Evolutionary conservation across 805 yeast genomes (phyloP), one percentile per base, ranked within the genome.

Genomic region (Tetrapisispora namnaoensis): DNA sequence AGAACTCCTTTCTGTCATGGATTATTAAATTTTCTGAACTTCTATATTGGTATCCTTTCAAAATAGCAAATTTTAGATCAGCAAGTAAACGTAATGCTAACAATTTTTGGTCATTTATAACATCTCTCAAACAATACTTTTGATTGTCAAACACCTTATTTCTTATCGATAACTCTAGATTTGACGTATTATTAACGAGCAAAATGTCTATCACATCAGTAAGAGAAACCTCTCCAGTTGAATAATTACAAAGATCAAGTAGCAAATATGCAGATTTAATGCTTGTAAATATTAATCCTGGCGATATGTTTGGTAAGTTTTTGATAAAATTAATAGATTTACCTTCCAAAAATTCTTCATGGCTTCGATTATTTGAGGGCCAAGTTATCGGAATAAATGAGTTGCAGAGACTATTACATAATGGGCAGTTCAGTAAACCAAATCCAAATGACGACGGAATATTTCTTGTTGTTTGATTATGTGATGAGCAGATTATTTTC

Each of bases 351-450:
- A 47, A 42, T 11, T 32, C 30, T 14, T 14, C 11, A 17, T 17
- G 22, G n/a, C 36, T 18, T 38, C 45, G 21, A 17, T 35, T 28
- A 34, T 36, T 18, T 14, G 30, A 16, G 17, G 30, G n/a, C 24
- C 37, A 34, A 20, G 42, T 28, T 35, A 85, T 70, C 0, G 98
- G 99, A 40, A 91, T 68, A 61, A 91, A 88, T 51, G 83, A 74
- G 60, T 91, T 91, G 60, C 84, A 85, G 42, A 91, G 71, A 0
- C 95, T 83, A 51, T 88, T 88, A 70, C 99, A 91, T 36, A 91
- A 73, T 0, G 98, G 98, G 60, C 99, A 91, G 24, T 86, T 68
- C 55, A 86, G 83, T 58, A 90, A 95, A 8, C 80, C 78, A 49
- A 78, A 78, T 28, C 80, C 80, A 13, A 73, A 67, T 53, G 85